Percentiles rank a stretch among this genome's conserved stretches.
phyloP scores from a whole-genome alignment of 2,329 filamentous ascomycete species.

The Cordyceps farinosa region DNA sequence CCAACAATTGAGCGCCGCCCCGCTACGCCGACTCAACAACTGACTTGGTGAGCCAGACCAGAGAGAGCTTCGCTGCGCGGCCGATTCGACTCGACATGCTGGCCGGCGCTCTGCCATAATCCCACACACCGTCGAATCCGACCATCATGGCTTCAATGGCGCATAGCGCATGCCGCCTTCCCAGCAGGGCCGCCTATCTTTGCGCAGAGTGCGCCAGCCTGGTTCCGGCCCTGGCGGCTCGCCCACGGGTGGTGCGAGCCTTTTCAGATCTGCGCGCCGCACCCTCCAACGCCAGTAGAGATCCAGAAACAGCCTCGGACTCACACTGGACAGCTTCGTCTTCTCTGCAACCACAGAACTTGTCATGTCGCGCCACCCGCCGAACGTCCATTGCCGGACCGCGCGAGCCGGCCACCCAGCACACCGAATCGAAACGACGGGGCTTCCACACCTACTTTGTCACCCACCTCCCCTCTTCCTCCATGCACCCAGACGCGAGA shows the following conservation, averaged over 20 bases:
- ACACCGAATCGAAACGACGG: constrained; percentile 33
- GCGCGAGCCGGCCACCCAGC: background rate
- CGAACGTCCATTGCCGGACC: constrained; percentile 10
- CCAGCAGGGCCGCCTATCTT: constrained; percentile 21
- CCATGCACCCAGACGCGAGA: constrained; percentile 81
- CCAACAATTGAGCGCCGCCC: constrained; percentile 5
- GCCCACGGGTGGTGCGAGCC: constrained; percentile 2
- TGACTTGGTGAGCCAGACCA: constrained; percentile 5
- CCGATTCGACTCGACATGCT: constrained; percentile 6
- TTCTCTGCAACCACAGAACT: background rate
- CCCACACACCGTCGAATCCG: background rate
- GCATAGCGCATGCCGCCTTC: constrained; percentile 22
- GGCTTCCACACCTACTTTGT: constrained; percentile 96
- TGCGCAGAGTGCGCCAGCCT: constrained; percentile 19
- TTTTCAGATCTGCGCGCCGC: constrained; percentile 3
- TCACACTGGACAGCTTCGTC: background rate
- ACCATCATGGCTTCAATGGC: constrained; percentile 23
- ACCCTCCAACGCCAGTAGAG: background rate
- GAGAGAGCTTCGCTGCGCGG: background rate
- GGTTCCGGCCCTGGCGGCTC: constrained; percentile 7
- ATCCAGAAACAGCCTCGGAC: background rate
- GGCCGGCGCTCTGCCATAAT: background rate
- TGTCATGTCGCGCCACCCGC: background rate
- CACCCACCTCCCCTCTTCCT: constrained; percentile 89
- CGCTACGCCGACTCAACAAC: constrained; percentile 9